phyloP scores from a whole-genome alignment of 495 filamentous ascomycete species.

The Pseudotulostoma volvatum region DNA sequence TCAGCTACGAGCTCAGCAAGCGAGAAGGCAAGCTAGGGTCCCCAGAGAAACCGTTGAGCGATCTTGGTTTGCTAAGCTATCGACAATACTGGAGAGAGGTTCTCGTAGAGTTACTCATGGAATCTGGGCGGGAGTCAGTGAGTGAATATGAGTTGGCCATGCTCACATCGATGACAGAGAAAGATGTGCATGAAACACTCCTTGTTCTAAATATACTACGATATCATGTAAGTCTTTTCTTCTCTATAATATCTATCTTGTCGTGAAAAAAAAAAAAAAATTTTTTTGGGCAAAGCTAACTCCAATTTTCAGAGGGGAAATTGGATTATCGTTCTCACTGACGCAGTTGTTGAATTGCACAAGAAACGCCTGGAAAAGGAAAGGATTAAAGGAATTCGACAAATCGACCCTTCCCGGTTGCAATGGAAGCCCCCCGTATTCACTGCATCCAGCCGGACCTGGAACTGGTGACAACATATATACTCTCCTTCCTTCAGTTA shows the following conservation, averaged over 20 bases:
- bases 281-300: too few relatives aligned
- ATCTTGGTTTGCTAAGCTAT: slow-evolving; percentile 82
- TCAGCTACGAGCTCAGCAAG: slow-evolving; percentile 94
- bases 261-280: too few relatives aligned
- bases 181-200: slow-evolving; percentile 84
- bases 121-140: slow-evolving; percentile 40
- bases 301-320: slow-evolving; percentile 51
- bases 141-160: slow-evolving; percentile 69
- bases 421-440: slow-evolving; percentile 96
- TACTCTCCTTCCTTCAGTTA: slow-evolving; percentile 2
- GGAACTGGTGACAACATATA: slow-evolving; percentile 89
- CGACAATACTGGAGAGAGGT: slow-evolving; percentile 94
- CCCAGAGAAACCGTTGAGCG: slow-evolving; percentile 89
- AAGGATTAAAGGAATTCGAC: slow-evolving; percentile 54
- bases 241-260: neutral
- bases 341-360: slow-evolving; percentile 62
- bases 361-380: slow-evolving; percentile 59
- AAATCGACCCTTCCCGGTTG: slow-evolving; percentile 60
- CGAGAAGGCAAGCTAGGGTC: slow-evolving; percentile 88
- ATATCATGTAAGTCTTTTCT: slow-evolving; percentile 45
- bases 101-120: slow-evolving; percentile 66
- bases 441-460: slow-evolving; percentile 71
- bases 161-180: slow-evolving; percentile 81
- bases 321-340: slow-evolving; percentile 76
- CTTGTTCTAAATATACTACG: slow-evolving; percentile 87